Percentiles rank a stretch among this genome's conserved stretches.
These are phyloP conservation scores for Rubia peregrina DNA, from an alignment of 305 asterid genomes.

Conservation along the genomic window DNA sequence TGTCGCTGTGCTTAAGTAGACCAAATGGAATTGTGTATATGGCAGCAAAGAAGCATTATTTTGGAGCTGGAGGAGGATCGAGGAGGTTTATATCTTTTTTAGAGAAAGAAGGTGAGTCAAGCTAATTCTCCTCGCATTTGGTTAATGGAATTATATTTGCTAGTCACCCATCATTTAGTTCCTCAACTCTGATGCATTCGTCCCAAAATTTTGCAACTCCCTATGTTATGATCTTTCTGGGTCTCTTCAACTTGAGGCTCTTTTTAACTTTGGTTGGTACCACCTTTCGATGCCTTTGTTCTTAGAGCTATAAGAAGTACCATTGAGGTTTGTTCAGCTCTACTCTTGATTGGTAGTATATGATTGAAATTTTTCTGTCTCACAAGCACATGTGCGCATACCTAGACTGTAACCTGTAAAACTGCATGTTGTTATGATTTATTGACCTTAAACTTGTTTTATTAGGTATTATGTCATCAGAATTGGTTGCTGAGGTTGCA, in stretches of 20 bases:
- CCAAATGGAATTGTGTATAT: conserved; percentile 44
- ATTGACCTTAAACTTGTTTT: neutral
- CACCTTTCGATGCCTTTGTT: neutral
- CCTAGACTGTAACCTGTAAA: neutral
- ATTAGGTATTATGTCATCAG: conserved; percentile 39
- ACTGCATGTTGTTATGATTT: neutral
- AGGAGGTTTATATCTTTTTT: conserved; percentile 62
- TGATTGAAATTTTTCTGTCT: neutral
- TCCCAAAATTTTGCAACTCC: neutral
- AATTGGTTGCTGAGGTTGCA: conserved; percentile 67
- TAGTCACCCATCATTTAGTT: neutral
- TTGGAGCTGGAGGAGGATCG: conserved; percentile 98
- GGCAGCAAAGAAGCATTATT: conserved; percentile 94
- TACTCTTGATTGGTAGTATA: neutral
- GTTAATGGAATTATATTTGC: neutral
- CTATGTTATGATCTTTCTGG: neutral
- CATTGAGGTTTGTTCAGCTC: neutral
- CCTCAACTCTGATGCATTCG: neutral
- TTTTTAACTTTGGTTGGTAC: neutral
- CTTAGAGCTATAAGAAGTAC: neutral
- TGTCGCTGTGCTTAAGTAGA: neutral
- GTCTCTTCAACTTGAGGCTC: neutral
- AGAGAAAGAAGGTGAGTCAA: conserved; percentile 45
- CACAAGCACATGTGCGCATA: neutral
- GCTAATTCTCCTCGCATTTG: neutral